Percentiles rank a stretch among this genome's conserved stretches.
These are phyloP conservation scores for Fusarium tricinctum DNA, from an alignment of 2,329 filamentous ascomycete species.

Conservation along the genomic window DNA sequence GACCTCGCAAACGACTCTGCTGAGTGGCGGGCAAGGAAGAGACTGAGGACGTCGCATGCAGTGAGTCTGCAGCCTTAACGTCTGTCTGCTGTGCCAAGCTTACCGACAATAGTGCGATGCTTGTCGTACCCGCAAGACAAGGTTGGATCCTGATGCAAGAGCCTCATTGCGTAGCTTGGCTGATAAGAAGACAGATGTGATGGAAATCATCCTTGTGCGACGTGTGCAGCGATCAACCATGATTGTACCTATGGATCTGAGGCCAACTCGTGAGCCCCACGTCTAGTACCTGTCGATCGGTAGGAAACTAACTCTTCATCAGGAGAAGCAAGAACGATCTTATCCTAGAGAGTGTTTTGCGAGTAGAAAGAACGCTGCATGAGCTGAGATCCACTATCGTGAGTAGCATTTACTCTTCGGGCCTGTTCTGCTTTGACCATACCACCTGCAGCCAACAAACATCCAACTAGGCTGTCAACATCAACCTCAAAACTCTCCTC, in stretches of 20 bases:
- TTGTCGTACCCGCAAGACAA: constrained; percentile 63
- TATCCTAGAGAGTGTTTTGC: constrained; percentile 64
- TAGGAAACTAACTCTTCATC: constrained; percentile 9
- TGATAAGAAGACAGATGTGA: constrained; percentile 58
- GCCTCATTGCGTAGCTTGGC: neutral
- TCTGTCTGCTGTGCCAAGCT: neutral
- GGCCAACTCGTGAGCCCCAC: constrained; percentile 57
- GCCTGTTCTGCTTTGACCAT: neutral
- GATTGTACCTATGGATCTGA: constrained; percentile 60
- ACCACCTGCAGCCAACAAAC: constrained; percentile 12
- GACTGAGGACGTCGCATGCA: constrained; percentile 59
- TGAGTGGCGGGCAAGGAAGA: constrained; percentile 56
- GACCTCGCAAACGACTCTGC: constrained; percentile 40
- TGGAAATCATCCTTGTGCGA: constrained; percentile 61
- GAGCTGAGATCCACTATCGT: constrained; percentile 61
- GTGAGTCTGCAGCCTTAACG: constrained; percentile 46
- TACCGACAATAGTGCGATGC: constrained; percentile 58
- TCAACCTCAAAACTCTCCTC: constrained; percentile 39
- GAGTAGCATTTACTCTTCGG: constrained; percentile 15
- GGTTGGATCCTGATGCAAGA: constrained; percentile 50
- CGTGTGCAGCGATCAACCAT: constrained; percentile 55
- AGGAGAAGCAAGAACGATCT: constrained; percentile 66
- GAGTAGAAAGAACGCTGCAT: constrained; percentile 62
- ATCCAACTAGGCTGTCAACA: constrained; percentile 23
- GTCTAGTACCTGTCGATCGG: neutral